A percentile compares a stretch with the other conserved stretches of the same genome.
phyloP scores from a whole-genome alignment of 371 early-diverging fungal species.

The Syncephalis plumigaleata region DNA sequence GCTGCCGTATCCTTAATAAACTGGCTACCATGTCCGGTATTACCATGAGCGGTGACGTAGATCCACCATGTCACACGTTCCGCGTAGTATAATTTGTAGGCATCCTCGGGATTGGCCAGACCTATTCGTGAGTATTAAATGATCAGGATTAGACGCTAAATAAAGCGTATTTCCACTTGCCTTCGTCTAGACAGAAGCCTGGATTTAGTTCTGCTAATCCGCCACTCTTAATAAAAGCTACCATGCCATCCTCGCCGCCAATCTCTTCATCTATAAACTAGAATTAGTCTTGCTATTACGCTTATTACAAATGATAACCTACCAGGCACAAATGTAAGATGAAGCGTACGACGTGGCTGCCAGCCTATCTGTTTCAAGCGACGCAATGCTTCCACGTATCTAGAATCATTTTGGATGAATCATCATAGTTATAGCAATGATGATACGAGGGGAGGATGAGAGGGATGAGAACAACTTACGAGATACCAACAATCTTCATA shows the following conservation, averaged over 20 bases:
- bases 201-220: slow-evolving; percentile 45
- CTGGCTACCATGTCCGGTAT: slow-evolving; percentile 65
- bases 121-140: too few species aligned
- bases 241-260: slow-evolving; percentile 61
- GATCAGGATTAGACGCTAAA: too few species aligned
- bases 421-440: neutral
- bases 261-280: slow-evolving; percentile 50
- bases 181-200: slow-evolving; percentile 66
- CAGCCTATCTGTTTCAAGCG: slow-evolving; percentile 23
- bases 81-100: too few species aligned
- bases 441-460: too few species aligned
- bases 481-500: slow-evolving; percentile 71
- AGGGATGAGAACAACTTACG: too few species aligned
- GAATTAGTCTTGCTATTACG: neutral
- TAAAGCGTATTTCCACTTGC: slow-evolving; percentile 6
- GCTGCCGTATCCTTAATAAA: slow-evolving; percentile 47
- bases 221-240: slow-evolving; percentile 28
- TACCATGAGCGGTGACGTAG: slow-evolving; percentile 25
- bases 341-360: slow-evolving; percentile 39
- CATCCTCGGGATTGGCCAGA: too few species aligned
- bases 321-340: slow-evolving; percentile 51
- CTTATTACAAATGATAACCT: slow-evolving; percentile 5
- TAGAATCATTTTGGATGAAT: neutral
- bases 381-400: slow-evolving; percentile 60
- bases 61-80: slow-evolving; percentile 8